Base-by-base conservation (phyloP, 1,139 yeast genomes). In the Petasospora rhodanensis region DNA sequence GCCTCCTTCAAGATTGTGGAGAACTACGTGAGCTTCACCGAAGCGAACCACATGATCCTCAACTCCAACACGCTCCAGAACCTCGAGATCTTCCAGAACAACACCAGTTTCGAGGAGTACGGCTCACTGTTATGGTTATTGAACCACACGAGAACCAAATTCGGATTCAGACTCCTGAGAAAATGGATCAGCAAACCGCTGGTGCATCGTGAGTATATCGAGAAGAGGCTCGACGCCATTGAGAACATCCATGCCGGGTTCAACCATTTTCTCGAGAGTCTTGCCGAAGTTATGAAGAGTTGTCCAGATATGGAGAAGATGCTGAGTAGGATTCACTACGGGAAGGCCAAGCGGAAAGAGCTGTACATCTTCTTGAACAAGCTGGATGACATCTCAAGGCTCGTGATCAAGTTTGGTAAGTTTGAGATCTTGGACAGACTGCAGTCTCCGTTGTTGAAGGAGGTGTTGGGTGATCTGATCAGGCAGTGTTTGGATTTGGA, bases 101-200 rank as follows among this genome's bases (percentile, higher is more conserved):
- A 68, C 3, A 75, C 91, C 0, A 76, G 77, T 42, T 57, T 60
- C 13, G 61, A 70, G 2, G 64, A 62, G 7, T 61, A 65, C 21
- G 97, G 96, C 0, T 76, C 96, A 0, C 59, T 91, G 13, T 58
- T 83, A 12, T 82, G 91, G 86, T 62, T 85, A 3, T 52, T 91
- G 42, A 84, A 89, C 54, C 89, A 81, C 43, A 84, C 97, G 0
- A 62, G 76, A 26, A 85, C 96, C 0, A 66, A 70, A 20, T 82
- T 79, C 58, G 98, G 98, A 0, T 70, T 66, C 32, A 59, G 96
- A 35, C 50, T 74, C 38, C 55, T 91, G 14, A 66, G 67, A 21
- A 64, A 70, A 31, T 91, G 98, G 98, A 61, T 89, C 1, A 67
- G 77, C 1, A 65, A 70, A 41, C 98, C 98, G 1, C 63, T 89